Evolutionary conservation across 345 rosid genomes (phyloP), one percentile per base, ranked within the genome.

Genomic region (Eucalyptus paniculata): DNA sequence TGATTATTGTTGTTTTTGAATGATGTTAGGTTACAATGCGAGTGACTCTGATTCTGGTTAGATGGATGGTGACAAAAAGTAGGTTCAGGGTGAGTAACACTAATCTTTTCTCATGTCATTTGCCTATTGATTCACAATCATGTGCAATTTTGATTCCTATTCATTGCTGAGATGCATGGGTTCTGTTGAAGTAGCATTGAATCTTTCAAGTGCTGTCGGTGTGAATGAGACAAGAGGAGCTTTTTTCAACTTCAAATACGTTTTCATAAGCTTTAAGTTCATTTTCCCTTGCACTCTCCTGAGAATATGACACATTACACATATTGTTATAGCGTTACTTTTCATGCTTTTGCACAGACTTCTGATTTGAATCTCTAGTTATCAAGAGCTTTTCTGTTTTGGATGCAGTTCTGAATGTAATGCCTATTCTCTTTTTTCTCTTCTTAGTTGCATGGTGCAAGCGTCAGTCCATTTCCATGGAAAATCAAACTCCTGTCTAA

Each of bases 1-100:
- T 87, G 60, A 50, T 51, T 82, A 45, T 60, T 19, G 88, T 86
- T 49, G 47, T 58, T 86, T 72, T 86, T 21, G 24, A 62, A 53
- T 69, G 44, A 49, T 81, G 67, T 88, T 90, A 94, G 98, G 99
- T 90, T 96, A 94, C 86, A 93, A 94, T 92, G 96, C 94, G 67
- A 96, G 96, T 53, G 99, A 95, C 89, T 95, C 98, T 5, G 97
- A 94, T 88, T 96, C 98, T 2, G 96, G 94, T 32, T 93, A 95
- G 86, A 67, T 24, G 12, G 91, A 90, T 34, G 47, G 5, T 12
- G 15, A 77, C 47, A 40, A 37, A 77, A 77, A 77, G 15, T 77
- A 50, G 88, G 2, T 87, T 19, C 15, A 37, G 45, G 83, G 83
- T 77, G 83, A 37, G 83, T 12, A 77, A 40, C 47, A 37, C 16